Conservation (phyloP, 2,329 filamentous ascomycete species). For the Aphanoascus verrucosus region DNA sequence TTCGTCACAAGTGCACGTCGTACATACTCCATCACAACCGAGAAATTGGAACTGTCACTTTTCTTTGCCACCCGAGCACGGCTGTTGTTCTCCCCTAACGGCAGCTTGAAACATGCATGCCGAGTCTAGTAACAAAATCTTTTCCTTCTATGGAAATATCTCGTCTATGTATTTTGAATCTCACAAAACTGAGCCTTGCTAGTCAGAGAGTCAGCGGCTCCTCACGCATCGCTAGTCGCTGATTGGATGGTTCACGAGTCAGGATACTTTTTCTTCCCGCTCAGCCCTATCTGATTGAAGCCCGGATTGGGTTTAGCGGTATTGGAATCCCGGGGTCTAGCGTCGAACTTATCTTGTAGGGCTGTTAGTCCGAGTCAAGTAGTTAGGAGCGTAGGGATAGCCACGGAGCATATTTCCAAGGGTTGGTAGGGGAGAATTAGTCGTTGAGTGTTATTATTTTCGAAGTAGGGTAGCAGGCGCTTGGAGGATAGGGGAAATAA, state of each 20-base stretch:
- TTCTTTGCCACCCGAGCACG: too few relatives aligned
- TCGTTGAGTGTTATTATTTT: too few relatives aligned
- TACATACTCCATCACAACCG: too few relatives aligned
- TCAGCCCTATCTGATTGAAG: conserved; percentile 5
- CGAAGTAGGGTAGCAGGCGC: too few relatives aligned
- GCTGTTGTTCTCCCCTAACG: too few relatives aligned
- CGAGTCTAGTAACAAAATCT: background rate
- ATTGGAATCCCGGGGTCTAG: background rate
- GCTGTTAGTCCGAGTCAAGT: background rate
- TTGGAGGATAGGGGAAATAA: background rate
- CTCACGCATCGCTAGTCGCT: background rate
- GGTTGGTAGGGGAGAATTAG: too few relatives aligned
- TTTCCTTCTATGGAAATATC: background rate
- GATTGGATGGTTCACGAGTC: background rate
- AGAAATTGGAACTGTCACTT: too few relatives aligned
- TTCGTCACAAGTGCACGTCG: background rate
- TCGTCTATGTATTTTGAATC: too few relatives aligned
- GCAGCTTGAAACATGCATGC: too few relatives aligned
- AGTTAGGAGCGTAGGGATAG: too few relatives aligned
- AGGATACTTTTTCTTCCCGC: background rate
- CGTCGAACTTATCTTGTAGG: background rate
- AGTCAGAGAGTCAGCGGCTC: background rate
- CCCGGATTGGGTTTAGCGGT: background rate
- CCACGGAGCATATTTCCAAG: too few relatives aligned
- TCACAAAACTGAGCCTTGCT: background rate